phyloP scores from a whole-genome alignment of 1,139 yeast species.

The Candida gigantensis region DNA sequence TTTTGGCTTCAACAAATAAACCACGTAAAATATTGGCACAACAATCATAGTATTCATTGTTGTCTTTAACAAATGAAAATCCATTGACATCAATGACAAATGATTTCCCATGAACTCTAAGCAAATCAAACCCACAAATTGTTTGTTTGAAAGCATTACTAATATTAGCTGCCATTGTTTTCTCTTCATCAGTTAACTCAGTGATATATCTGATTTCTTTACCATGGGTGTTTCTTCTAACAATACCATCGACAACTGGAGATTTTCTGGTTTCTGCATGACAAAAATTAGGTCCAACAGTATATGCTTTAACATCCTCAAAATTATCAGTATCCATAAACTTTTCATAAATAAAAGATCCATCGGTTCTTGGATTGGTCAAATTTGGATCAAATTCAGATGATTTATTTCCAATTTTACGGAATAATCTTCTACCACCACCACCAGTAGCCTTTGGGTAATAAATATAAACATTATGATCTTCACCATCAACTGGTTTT shows the following conservation, averaged over 20 bases:
- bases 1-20: slow-evolving; percentile 63
- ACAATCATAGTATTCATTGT: slow-evolving; percentile 78
- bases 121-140: slow-evolving; percentile 96
- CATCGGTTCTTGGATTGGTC: slow-evolving; percentile 75
- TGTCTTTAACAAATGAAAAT: slow-evolving; percentile 95
- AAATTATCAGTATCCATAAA: slow-evolving; percentile 98
- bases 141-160: slow-evolving; percentile 82
- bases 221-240: slow-evolving; percentile 95
- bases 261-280: slow-evolving; percentile 99
- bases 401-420: slow-evolving; percentile 96
- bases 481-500: slow-evolving; percentile 99
- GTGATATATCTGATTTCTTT: slow-evolving; percentile 93
- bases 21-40: slow-evolving; percentile 78
- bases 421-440: slow-evolving; percentile 90
- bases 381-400: slow-evolving; percentile 92
- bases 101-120: slow-evolving; percentile 84
- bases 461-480: slow-evolving; percentile 93
- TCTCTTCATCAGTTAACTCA: slow-evolving; percentile 72
- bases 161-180: slow-evolving; percentile 75
- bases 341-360: slow-evolving; percentile 88
- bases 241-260: slow-evolving; percentile 98
- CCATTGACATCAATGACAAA: slow-evolving; percentile 98
- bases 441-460: slow-evolving; percentile 90
- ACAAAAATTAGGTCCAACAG: slow-evolving; percentile 87
- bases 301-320: slow-evolving; percentile 98